Evolutionary conservation across 192 early-diverging fungal species (phyloP), one percentile per base, ranked within the genome.

Genomic region (Allomyces arbusculus): DNA sequence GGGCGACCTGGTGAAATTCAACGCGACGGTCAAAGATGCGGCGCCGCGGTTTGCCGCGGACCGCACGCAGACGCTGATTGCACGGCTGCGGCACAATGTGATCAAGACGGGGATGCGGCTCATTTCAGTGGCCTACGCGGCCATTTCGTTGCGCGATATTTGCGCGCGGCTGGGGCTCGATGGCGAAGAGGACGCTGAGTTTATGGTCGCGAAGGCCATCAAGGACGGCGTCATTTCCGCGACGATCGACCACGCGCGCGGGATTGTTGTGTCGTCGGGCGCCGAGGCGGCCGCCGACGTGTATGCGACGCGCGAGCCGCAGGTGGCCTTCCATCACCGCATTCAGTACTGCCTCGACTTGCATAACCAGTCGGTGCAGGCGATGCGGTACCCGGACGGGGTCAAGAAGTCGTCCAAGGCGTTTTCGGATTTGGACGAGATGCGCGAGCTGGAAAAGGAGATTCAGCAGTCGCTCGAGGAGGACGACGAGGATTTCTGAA

Each of bases 171-270:
- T 99, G 63, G 91, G 95, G 68, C 72, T 99, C 73, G 94, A 99
- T 73, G 90, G 89, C 71, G 96, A 99, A 73, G 94, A 97, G 71
- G 94, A 97, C 70, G 96, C 95, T 26, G 92, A 99, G 75, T 97
- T 92, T 77, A 96, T 99, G 75, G 94, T 99, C 1, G 90, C 91
- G 24, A 99, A 99, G 79, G 89, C 96, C 23, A 95, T 99, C 67
- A 85, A 92, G 63, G 96, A 99, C 69, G 96, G 95, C 64, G 95
- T 99, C 20, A 95, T 99, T 76, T 92, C 95, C 76, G 96, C 94
- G n/a, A 86, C 83, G 0, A 83, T 97, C 50, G 90, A 99, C 71
- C 94, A 99, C 71, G 87, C 92, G 71, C 84, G 84, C 66, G 94
- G 94, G 0, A 93, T 79, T 68, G 90, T 99, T 83, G 86, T 89